A percentile compares a stretch with the other conserved stretches of the same genome.
These are phyloP conservation scores for Aspergillus homomorphus DNA, from an alignment of 495 filamentous ascomycete genomes.

Conservation along the genomic window DNA sequence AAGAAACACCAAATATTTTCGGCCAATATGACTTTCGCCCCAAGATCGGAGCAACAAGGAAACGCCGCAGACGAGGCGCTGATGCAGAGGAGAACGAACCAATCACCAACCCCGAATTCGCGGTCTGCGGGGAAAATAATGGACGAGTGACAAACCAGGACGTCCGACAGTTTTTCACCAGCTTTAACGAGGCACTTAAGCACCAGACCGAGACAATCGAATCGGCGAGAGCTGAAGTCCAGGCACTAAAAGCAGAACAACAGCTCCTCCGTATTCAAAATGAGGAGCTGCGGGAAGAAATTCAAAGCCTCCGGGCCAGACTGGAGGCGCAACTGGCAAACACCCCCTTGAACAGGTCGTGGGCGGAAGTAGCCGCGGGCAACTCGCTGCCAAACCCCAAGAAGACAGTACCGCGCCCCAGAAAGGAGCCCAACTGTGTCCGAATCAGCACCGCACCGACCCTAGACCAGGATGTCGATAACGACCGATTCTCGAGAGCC, in stretches of 20 bases:
- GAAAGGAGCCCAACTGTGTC: slow-evolving; percentile 14
- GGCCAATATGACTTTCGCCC: no score
- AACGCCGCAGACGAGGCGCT: not conserved
- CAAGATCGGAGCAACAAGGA: no score
- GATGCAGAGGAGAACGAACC: not conserved
- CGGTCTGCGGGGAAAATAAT: slow-evolving; percentile 5
- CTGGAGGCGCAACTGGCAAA: slow-evolving; percentile 2
- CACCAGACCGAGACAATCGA: slow-evolving; percentile 8
- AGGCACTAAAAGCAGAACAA: slow-evolving; percentile 14
- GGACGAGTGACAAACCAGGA: slow-evolving; percentile 9
- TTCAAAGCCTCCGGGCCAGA: slow-evolving; percentile 4
- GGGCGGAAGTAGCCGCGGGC: no score
- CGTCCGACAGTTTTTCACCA: slow-evolving; percentile 6
- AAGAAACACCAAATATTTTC: not conserved
- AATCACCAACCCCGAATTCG: slow-evolving; percentile 6
- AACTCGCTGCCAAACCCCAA: not conserved
- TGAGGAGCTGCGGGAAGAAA: slow-evolving; percentile 9
- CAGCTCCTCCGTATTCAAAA: slow-evolving; percentile 11
- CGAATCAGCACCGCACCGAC: slow-evolving; percentile 10
- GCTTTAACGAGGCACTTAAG: slow-evolving; percentile 9
- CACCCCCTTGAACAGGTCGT: not conserved
- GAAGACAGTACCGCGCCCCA: not conserved
- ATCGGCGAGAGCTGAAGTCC: slow-evolving; percentile 7
- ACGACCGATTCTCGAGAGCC: slow-evolving; percentile 16
- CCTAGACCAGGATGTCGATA: not conserved